Conservation (phyloP, 345 rosid genomes). For the Eucalyptus caleyi region DNA sequence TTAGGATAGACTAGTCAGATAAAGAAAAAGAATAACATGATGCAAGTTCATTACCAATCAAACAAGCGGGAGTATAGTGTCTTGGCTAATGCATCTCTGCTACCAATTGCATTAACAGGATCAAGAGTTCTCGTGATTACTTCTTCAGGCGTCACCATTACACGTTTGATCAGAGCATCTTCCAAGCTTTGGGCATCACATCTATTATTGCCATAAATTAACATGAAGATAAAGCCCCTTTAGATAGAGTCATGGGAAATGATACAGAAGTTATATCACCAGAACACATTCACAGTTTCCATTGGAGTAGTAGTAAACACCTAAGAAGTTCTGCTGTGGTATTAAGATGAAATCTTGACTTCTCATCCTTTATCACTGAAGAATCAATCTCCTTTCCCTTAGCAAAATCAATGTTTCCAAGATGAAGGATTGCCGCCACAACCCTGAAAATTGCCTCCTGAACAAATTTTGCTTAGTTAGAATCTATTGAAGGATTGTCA, state of each 20-base stretch:
- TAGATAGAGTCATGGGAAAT: not conserved
- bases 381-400: constrained; percentile 81
- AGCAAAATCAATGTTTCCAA: constrained; percentile 72
- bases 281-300: not conserved
- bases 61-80: constrained; percentile 77
- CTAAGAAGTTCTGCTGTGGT: constrained; percentile 66
- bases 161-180: constrained; percentile 85
- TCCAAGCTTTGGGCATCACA: constrained; percentile 77
- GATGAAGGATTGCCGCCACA: constrained; percentile 89
- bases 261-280: not conserved
- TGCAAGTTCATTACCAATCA: constrained; percentile 53
- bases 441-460: constrained; percentile 91
- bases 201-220: constrained; percentile 19
- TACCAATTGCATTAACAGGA: constrained; percentile 54
- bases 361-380: constrained; percentile 65
- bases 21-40: not conserved
- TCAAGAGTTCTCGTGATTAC: constrained; percentile 75
- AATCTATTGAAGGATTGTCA: not conserved
- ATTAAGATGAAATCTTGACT: constrained; percentile 66
- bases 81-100: constrained; percentile 89
- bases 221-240: not conserved
- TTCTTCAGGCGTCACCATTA: constrained; percentile 94
- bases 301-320: constrained; percentile 1
- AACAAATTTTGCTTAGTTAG: constrained; percentile 9
- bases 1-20: not conserved